Conservation (phyloP, 768 basidiomycete genomes). For the Mycena kentingensis region DNA sequence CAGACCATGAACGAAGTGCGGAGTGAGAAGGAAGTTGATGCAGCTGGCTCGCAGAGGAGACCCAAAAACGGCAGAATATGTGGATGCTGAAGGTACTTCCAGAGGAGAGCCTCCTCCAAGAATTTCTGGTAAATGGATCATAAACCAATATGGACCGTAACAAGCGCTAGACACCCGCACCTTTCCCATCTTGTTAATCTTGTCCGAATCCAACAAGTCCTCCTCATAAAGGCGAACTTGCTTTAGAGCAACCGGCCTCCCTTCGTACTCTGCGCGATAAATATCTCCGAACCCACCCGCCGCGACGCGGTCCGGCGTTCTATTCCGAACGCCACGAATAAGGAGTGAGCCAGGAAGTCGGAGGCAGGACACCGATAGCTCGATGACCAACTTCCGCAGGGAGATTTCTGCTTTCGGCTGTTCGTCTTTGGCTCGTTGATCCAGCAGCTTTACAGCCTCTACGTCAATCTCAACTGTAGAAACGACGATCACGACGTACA, state of each 20-base stretch:
- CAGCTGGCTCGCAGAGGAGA: background rate
- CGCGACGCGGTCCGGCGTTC: background rate
- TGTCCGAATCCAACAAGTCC: too few species aligned
- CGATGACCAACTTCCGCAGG: slow-evolving; percentile 10
- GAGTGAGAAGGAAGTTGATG: background rate
- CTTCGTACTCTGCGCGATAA: slow-evolving; percentile 8
- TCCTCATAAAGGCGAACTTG: slow-evolving; percentile 5
- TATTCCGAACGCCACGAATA: slow-evolving; percentile 9
- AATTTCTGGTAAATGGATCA: slow-evolving; percentile 8
- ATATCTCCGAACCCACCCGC: slow-evolving; percentile 21
- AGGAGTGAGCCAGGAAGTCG: slow-evolving; percentile 14
- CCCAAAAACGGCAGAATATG: slow-evolving; percentile 21
- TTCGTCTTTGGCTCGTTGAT: background rate
- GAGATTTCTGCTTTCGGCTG: background rate
- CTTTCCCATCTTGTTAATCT: slow-evolving; percentile 1
- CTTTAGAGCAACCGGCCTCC: slow-evolving; percentile 20
- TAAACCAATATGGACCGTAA: background rate
- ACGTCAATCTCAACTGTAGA: background rate
- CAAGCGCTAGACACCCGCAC: background rate
- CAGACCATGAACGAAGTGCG: slow-evolving; percentile 10
- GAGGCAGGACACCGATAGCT: slow-evolving; percentile 7
- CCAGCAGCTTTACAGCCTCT: slow-evolving; percentile 8
- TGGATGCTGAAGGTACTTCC: slow-evolving; percentile 19
- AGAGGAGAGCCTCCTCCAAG: slow-evolving; percentile 20
- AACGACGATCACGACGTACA: too few species aligned